phyloP scores from a whole-genome alignment of 176 grass and related monocot species.

The Triticum timopheevii region DNA sequence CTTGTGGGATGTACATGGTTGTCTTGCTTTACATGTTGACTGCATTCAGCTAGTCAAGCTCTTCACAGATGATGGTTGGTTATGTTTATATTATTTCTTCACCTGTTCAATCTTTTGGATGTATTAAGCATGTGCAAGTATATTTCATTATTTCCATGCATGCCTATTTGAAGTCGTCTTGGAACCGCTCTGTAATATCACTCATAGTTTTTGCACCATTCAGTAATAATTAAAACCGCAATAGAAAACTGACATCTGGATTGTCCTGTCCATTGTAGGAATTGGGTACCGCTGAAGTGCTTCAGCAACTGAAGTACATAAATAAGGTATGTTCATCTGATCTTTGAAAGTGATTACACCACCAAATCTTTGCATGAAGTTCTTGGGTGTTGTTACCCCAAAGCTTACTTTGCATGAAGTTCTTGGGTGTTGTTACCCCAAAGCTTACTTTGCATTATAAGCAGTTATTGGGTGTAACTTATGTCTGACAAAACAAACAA shows the following conservation, averaged over 20 bases:
- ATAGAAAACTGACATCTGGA: constrained; percentile 14
- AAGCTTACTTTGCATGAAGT: background rate
- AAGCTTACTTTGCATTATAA: background rate
- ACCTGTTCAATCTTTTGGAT: background rate
- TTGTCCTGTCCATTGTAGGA: constrained; percentile 42
- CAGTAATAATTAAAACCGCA: background rate
- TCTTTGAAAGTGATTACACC: constrained; percentile 3
- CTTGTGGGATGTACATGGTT: constrained; percentile 10
- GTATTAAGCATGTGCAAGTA: constrained; percentile 15
- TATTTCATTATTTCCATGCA: background rate
- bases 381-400: background rate
- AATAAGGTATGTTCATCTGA: constrained; percentile 47
- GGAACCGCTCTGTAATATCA: constrained; percentile 4
- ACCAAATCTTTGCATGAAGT: background rate
- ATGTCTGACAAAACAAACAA: background rate
- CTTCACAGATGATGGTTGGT: constrained; percentile 15
- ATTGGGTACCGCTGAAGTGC: constrained; percentile 60
- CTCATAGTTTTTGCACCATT: constrained; percentile 1
- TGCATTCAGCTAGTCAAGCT: background rate
- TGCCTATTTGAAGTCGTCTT: constrained; percentile 1
- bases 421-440: background rate
- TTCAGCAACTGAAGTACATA: constrained; percentile 58
- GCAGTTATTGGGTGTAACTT: background rate
- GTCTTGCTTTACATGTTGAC: background rate
- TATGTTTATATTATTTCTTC: constrained; percentile 15